Percentiles rank a stretch among this genome's conserved stretches.
These are phyloP conservation scores for Wallacemonas rigidus DNA, from an alignment of 208 protist genomes.

Conservation along the genomic window DNA sequence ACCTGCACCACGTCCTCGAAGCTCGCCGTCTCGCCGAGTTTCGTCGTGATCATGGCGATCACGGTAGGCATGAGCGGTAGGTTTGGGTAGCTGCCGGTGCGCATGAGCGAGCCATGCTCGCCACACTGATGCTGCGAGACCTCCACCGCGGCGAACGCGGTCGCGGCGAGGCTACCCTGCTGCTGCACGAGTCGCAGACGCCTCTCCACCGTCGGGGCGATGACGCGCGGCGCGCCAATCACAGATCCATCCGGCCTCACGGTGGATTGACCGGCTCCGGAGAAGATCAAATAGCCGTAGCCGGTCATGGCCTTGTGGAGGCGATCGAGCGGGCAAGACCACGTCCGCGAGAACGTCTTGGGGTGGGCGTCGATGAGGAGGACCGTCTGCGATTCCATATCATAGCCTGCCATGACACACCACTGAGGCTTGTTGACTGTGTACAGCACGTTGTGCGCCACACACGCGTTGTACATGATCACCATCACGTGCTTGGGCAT, in stretches of 20 bases:
- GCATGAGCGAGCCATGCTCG: slow-evolving; percentile 18
- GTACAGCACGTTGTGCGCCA: slow-evolving; percentile 89
- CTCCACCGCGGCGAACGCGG: slow-evolving; percentile 8
- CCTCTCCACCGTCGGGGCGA: slow-evolving; percentile 64
- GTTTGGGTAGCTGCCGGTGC: slow-evolving; percentile 59
- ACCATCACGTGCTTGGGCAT: slow-evolving; percentile 79
- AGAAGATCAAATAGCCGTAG: slow-evolving; percentile 87
- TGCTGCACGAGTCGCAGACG: slow-evolving; percentile 64
- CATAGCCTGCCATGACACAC: slow-evolving; percentile 86
- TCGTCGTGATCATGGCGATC: slow-evolving; percentile 71
- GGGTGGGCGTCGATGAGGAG: slow-evolving; percentile 84
- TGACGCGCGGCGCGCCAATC: slow-evolving; percentile 56
- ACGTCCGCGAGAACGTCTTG: slow-evolving; percentile 84
- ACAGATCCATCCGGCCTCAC: slow-evolving; percentile 18
- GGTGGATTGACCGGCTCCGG: slow-evolving; percentile 19
- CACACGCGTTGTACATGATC: slow-evolving; percentile 89
- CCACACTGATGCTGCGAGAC: neutral
- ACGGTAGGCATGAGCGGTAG: slow-evolving; percentile 80
- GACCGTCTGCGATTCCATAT: slow-evolving; percentile 82
- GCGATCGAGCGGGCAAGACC: slow-evolving; percentile 82
- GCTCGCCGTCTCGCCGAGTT: slow-evolving; percentile 57
- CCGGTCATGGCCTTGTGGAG: slow-evolving; percentile 90
- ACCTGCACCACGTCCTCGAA: slow-evolving; percentile 81
- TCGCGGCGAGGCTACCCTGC: slow-evolving; percentile 35
- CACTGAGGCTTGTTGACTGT: slow-evolving; percentile 76